Evolutionary conservation across 2,329 filamentous ascomycete species (phyloP), one percentile per base, ranked within the genome.

Genomic region (Lecanicillium sp.): DNA sequence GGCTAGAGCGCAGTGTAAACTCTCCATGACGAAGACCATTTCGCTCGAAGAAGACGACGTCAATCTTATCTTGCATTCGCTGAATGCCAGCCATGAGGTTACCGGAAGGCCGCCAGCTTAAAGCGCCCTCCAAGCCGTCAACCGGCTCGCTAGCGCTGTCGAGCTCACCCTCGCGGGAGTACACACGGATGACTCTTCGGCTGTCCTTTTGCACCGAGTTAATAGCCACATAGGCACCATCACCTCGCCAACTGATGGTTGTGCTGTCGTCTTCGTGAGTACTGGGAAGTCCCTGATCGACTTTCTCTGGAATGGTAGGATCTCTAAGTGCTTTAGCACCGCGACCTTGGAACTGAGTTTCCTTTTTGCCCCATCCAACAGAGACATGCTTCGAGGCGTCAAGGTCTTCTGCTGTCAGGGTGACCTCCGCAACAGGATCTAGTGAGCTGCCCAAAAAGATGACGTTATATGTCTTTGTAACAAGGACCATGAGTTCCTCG

Each of bases 11-110:
- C 14, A 98, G 68, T n/a, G 78, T 78, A 53, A 96, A 98, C 48
- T 95, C 78, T 4, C 92, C 92, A 59, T 98, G 92, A n/a, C 90
- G 78, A 42, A 98, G 71, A n/a, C 92, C 92, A 52, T 98, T 98
- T 37, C 89, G 75, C 64, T 98, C 92, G 50, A 98, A 98, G 61
- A 98, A 98, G 3, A 94, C 80, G 32, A 96, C 80, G 49, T 94
- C 82, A 15, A 85, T 65, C n/a, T 71, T 70, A 34, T 82, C 75
- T 2, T 71, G 57, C n/a, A 78, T 60, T 13, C 85, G 73, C 57
- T 94, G 87, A 32, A 94, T 76, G 28, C 84, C 77, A n/a, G 89
- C 88, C 51, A 98, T 83, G 17, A 96, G 67, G 54, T 95, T 95
- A 1, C 92, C 92, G 12, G 79, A 78, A 2, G 92, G 92, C 46